phyloP scores from a whole-genome alignment of 78 protist species.

The Bigelowiella natans region DNA sequence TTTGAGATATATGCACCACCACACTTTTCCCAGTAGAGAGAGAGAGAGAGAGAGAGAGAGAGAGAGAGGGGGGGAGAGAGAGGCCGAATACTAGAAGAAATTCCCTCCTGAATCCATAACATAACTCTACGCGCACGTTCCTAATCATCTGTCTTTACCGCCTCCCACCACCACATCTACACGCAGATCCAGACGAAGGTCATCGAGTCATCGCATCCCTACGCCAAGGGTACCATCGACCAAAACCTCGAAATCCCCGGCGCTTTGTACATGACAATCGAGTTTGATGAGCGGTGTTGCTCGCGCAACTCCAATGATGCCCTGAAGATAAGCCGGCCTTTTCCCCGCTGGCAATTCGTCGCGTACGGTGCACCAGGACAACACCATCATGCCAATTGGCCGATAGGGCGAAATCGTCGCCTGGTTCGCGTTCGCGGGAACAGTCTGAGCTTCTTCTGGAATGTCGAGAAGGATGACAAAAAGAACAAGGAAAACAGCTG shows the following conservation, averaged over 20 bases:
- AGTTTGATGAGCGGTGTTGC: background rate
- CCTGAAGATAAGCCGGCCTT: background rate
- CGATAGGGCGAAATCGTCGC: background rate
- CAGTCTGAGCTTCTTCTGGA: background rate
- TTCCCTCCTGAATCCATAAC: too few species aligned
- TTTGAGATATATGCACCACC: too few species aligned
- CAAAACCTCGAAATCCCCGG: background rate
- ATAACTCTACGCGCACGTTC: too few species aligned
- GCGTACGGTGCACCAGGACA: background rate
- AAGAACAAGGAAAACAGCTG: background rate
- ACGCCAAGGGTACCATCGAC: background rate
- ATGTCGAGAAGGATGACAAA: background rate
- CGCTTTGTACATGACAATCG: background rate
- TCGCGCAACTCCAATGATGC: background rate
- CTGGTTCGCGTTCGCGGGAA: background rate
- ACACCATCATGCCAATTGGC: background rate
- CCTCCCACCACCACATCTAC: too few species aligned
- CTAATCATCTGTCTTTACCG: too few species aligned
- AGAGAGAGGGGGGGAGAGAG: too few species aligned
- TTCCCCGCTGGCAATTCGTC: background rate
- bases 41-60: too few species aligned
- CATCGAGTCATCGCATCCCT: background rate
- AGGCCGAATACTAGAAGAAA: too few species aligned
- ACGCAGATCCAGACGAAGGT: background rate
- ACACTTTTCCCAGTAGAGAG: too few species aligned